phyloP scores from a whole-genome alignment of 352 stramenopile species.

The Globisporangium yorkense region DNA sequence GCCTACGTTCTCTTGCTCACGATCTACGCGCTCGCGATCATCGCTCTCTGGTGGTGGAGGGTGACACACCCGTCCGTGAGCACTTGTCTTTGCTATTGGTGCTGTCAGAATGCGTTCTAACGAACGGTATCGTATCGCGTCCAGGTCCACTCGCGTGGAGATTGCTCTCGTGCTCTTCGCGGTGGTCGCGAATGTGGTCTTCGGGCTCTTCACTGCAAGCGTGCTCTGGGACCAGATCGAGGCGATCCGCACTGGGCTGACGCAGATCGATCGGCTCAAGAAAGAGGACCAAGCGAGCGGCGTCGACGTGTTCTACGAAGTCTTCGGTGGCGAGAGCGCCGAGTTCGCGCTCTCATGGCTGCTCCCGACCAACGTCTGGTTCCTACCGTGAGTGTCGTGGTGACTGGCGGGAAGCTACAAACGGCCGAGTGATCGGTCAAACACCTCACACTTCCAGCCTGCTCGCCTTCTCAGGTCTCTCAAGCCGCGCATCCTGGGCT shows the following conservation, averaged over 20 bases:
- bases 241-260: conserved; percentile 93
- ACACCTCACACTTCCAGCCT: too few species aligned
- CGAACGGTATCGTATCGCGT: not conserved
- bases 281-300: conserved; percentile 52
- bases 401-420: not conserved
- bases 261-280: conserved; percentile 97
- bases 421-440: too few species aligned
- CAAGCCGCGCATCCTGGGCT: conserved; percentile 78
- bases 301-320: conserved; percentile 70
- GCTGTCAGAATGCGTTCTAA: not conserved
- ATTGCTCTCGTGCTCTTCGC: conserved; percentile 63
- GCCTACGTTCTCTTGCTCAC: conserved; percentile 93
- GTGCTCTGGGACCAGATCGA: conserved; percentile 99
- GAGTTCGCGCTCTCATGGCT: conserved; percentile 73
- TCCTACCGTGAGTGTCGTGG: conserved; percentile 48
- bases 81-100: not conserved
- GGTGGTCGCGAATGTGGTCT: not conserved
- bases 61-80: conserved; percentile 37
- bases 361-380: conserved; percentile 84
- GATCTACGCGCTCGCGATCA: conserved; percentile 89
- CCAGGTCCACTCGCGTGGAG: not conserved
- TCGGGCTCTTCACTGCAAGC: conserved; percentile 98
- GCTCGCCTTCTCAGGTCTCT: conserved; percentile 35
- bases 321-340: conserved; percentile 60
- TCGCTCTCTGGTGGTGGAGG: conserved; percentile 88